Base-by-base conservation (phyloP, 2,329 filamentous ascomycete genomes). In the Neonectria ditissima region DNA sequence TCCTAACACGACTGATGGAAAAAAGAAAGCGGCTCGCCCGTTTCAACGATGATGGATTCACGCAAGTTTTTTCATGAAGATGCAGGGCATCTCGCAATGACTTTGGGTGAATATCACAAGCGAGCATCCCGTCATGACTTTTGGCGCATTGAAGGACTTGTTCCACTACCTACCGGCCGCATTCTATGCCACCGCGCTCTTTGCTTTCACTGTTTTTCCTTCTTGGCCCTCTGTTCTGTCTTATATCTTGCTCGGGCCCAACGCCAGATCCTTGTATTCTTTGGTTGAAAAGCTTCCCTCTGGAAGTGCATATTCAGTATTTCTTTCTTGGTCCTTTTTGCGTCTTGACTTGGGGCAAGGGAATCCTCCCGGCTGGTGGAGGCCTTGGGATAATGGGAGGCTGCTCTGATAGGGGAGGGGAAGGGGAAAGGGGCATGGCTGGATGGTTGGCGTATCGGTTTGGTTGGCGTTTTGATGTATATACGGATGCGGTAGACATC, bases 11-110 rank as follows among this genome's bases (percentile, higher is more conserved):
- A 73, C 63, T 73, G 65, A 71, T 69, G 67, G 65, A 60, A 45
- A 37, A 65, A 43, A 50, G 32, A 61, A 64, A 65, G 63, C 55
- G 65, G 44, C 37, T 54, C 60, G 52, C 53, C 60, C 55, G 59
- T 69, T 69, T 60, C 62, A 66, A 71, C 59, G 69, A 73, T 67
- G 60, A 73, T 69, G 63, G 62, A 65, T 71, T 70, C 69, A 73
- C 66, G 67, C 71, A 73, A 69, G 63, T 52, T 69, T 70, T 62
- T 72, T 65, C 22, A 73, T 67, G 71, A 73, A 50, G 71, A 73
- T 73, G 71, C 71, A 66, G 71, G 61, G 69, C 71, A 73, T 73
- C 71, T 72, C 68, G 62, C 68, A 67, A 69, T 63, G 63, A 65
- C 59, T 65, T 73, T 73, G 69, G 59, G 69, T 69, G 69, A 65